Evolutionary conservation across 2,329 filamentous ascomycete genomes (phyloP).

Genomic region (Aureobasidium pullulans): DNA sequence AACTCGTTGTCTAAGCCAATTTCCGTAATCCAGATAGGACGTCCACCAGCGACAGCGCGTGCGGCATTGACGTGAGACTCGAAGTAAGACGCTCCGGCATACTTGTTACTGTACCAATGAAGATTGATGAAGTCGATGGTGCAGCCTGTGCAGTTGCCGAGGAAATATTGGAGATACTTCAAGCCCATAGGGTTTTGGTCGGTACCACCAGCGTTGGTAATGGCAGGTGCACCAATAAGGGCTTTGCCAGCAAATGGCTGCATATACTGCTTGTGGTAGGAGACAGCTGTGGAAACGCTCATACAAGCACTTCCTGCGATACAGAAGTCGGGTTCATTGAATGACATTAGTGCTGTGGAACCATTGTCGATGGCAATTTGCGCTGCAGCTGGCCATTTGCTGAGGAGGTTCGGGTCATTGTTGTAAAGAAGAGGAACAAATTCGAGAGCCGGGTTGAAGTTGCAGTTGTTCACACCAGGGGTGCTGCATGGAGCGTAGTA

Average conservation of each 20-base stretch:
- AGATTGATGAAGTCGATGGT: conserved; percentile 51
- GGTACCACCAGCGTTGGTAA: conserved; percentile 48
- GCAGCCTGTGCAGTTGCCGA: conserved; percentile 47
- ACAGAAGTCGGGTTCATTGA: conserved; percentile 60
- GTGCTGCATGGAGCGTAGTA: conserved; percentile 15
- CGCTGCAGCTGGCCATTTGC: conserved; percentile 19
- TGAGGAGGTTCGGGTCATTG: conserved; percentile 17
- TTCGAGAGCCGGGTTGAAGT: conserved; percentile 21
- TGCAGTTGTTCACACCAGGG: conserved; percentile 14
- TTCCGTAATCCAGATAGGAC: conserved; percentile 46
- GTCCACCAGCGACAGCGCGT: conserved; percentile 11
- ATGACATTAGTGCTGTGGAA: conserved; percentile 50
- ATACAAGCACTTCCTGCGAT: conserved; percentile 48
- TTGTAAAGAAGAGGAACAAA: conserved; percentile 23
- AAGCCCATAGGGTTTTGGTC: conserved; percentile 33
- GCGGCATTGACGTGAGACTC: conserved; percentile 38
- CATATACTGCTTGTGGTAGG: conserved; percentile 45
- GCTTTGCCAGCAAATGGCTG: conserved; percentile 45
- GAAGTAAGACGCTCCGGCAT: conserved; percentile 24
- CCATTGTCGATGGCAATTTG: conserved; percentile 20
- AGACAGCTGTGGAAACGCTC: conserved; percentile 42
- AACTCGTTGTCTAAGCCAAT: conserved; percentile 41
- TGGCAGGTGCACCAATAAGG: conserved; percentile 48
- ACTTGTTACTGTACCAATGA: conserved; percentile 50
- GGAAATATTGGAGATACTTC: conserved; percentile 46